Percentiles rank a stretch among this genome's conserved stretches.
Conservation (phyloP, 2,329 filamentous ascomycete genomes). For the Colletotrichum sp. region DNA sequence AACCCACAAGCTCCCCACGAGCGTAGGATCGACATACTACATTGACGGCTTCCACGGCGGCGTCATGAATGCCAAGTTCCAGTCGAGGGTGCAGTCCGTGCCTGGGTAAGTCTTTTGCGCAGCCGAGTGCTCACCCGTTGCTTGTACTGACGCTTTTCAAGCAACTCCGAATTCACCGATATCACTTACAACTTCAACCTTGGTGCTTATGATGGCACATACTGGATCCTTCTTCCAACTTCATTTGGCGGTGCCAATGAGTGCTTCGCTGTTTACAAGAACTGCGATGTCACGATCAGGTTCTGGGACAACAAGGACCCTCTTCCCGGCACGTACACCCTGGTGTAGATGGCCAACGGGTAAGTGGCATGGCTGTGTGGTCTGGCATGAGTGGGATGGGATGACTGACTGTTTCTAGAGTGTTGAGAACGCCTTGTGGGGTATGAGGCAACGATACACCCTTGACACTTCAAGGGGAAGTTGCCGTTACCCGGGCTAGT, state of each 20-base stretch:
- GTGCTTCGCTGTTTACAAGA: background rate
- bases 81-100: background rate
- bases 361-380: background rate
- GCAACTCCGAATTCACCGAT: background rate
- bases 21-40: background rate
- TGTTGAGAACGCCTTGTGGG: background rate
- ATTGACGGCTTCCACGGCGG: background rate
- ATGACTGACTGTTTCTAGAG: background rate
- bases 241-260: background rate
- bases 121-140: background rate
- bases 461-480: background rate
- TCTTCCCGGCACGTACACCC: background rate
- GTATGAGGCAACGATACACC: background rate
- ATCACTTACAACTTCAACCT: conserved; percentile 3
- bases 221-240: background rate
- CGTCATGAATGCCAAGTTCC: background rate
- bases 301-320: background rate
- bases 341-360: background rate
- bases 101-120: background rate
- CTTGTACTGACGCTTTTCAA: background rate
- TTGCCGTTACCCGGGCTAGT: background rate
- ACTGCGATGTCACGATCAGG: background rate
- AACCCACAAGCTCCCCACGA: background rate
- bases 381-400: too few relatives aligned
- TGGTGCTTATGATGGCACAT: background rate